Base-by-base conservation (phyloP, 768 basidiomycete genomes). In the Hebeloma cylindrosporum region DNA sequence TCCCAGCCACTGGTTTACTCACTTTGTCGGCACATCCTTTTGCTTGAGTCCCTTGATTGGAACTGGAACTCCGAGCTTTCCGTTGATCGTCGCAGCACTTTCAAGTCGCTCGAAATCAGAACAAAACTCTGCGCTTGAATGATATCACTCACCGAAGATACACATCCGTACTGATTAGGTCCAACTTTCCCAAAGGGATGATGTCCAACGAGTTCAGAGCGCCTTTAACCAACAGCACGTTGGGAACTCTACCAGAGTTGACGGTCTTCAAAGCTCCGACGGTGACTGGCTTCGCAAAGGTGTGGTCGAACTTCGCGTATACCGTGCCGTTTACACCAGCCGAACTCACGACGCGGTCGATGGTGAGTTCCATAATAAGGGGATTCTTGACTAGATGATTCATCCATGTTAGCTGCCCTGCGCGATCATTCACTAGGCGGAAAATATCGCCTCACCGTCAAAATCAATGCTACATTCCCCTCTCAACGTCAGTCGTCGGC, bases 291-390 rank as follows among this genome's bases (percentile, higher is more conserved):
- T 53, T 64, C 42, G 66, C 54, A 66, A 84, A 85, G 3, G 68
- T 65, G 47, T 81, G 74, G 52, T 77, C 72, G 59, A 85, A 85
- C 26, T 69, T 69, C 14, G 83, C 79, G 53, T 71, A 86, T 25
- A 66, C 70, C 26, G 73, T 71, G 16, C 71, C 74, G 43, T 80
- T 70, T 40, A 84, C 57, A 1, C 74, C 72, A 5, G 73, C 74
- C 33, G 72, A 58, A 50, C 63, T 63, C 34, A 63, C 60, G 14
- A 75, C 64, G 35, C 66, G 58, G 46, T 71, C 67, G 47, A 78
- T 64, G 22, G 67, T 71, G 31, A 77, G 63, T 40, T 74, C 73
- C 27, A 73, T 43, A 35, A 68, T 51, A 31, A 71, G 65, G 3
- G 69, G 68, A 58, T 71, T 75, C 26, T 65, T 59, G 29, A 66